A percentile compares a stretch with the other conserved stretches of the same genome.
Evolutionary conservation across 225 moss, liverwort and hornwort species (phyloP).

Genomic region (Asterella californica): DNA sequence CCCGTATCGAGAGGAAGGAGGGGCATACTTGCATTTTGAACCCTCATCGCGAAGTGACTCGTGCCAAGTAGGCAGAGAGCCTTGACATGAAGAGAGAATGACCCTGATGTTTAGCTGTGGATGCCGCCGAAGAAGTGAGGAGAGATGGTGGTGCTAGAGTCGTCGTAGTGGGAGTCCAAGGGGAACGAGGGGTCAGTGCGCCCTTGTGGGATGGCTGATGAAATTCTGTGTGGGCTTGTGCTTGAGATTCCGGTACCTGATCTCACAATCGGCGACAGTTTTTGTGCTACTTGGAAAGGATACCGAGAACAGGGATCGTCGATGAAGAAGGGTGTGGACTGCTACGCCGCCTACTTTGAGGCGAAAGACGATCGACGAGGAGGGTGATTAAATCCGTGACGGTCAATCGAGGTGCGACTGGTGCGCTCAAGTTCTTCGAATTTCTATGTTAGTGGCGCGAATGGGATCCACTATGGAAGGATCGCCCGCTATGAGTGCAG

Average conservation of each 20-base stretch:
- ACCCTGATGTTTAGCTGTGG: too few species aligned
- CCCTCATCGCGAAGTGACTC: not conserved
- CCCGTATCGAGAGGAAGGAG: not conserved
- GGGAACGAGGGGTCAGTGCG: not conserved
- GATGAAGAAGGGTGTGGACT: not conserved
- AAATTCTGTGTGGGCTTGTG: too few species aligned
- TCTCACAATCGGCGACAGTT: not conserved
- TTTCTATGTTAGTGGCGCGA: too few species aligned
- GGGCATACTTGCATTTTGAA: not conserved
- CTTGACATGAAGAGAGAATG: not conserved
- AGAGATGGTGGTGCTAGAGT: too few species aligned
- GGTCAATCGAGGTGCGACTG: not conserved
- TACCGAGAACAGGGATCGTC: not conserved
- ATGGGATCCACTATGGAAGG: slow-evolving; percentile 1
- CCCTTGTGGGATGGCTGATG: not conserved
- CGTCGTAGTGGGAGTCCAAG: not conserved
- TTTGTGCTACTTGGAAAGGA: not conserved
- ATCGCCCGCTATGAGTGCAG: slow-evolving; percentile 15
- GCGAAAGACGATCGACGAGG: too few species aligned
- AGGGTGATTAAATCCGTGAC: not conserved
- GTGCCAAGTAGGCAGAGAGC: not conserved
- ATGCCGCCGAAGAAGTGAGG: too few species aligned
- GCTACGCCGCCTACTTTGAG: too few species aligned
- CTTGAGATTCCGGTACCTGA: not conserved
- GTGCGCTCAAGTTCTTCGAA: not conserved